Base-by-base conservation (phyloP, 768 basidiomycete genomes). In the Termitomyces bulborhizus region DNA sequence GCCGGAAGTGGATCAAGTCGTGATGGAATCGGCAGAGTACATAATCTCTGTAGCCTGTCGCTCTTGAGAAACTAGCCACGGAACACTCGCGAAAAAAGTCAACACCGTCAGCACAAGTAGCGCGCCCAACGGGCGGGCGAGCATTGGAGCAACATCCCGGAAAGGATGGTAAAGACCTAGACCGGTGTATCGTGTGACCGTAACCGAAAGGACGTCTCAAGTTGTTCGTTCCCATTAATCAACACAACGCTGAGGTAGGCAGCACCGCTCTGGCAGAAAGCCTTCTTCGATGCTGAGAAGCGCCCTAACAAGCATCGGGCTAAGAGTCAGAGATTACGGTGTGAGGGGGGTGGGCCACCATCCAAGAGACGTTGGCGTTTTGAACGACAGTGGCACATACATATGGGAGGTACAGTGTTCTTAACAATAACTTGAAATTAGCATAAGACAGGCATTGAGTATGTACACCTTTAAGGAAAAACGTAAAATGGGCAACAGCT, bases 101-200 rank as follows among this genome's bases (percentile, higher is more conserved):
- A 57, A 68, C 71, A 63, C 78, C 67, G 36, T 63, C 65, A 49
- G 63, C 49, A 65, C 73, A 76, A 45, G 70, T 70, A 56, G 75
- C 62, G 53, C 73, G 70, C 26, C 66, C 66, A 26, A 60, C 68
- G 16, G 71, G 62, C 75, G 11, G 9, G 32, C 8, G 32, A 32
- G 11, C 3, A 3, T 32, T 32, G 79, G 1, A 53, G 69, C 75
- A 79, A 24, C 77, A 41, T 78, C 77, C 65, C 59, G 1, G 62
- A 70, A 12, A 81, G 82, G 73, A 80, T 81, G 29, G 80, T 81
- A 1, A 80, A 67, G 59, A 29, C 80, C 79, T 61, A 67, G 77
- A 75, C 45, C 72, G 27, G n/a, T n/a, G 44, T 29, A 8, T 51
- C 37, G 21, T 47, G 18, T 54, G 5, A 57, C 36, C 1, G 27